Base-by-base conservation (phyloP, 176 grass and related monocot genomes). In the Aegilops umbellulata region DNA sequence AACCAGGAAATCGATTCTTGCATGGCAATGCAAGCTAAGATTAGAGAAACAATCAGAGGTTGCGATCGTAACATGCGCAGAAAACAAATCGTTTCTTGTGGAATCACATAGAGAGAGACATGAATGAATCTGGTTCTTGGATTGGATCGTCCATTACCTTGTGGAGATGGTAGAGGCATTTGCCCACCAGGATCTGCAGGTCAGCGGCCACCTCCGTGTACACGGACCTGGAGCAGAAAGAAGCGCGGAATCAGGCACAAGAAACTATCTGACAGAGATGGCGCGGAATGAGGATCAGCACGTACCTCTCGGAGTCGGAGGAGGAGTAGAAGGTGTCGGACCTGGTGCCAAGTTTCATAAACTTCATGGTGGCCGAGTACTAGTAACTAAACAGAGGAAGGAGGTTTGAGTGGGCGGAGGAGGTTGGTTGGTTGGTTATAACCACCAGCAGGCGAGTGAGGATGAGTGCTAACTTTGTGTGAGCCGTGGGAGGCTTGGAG, bases 271-370 rank as follows among this genome's bases (percentile, higher is more conserved):
- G 65, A 42, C 34, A 3, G 29, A 91, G 42, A 85, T 81, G 35
- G 29, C 36, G 24, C 1, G 8, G 8, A 20, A 80, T n/a, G 69
- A 84, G 60, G 76, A 83, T 84, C 55, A 25, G 39, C 53, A 98
- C 3, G 41, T 42, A 42, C 96, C 93, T 95, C n/a, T 82, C 31
- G 82, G 90, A 78, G 10, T 89, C 91, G 39, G 85, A 60, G 85
- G 93, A 32, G 89, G 93, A 92, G 89, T 92, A 94, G 93, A 95
- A 98, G 73, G 88, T 92, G 46, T 98, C 96, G 27, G 93, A 88
- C 68, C 91, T 82, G 47, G 55, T 88, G 72, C 96, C 96, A 75
- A 98, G 93, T 88, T 94, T 98, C 96, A 98, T 98, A 78, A 98
- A 92, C 91, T 95, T 98, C 96, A 98, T 98, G 86, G 74, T 92